Evolutionary conservation across 495 filamentous ascomycete genomes (phyloP).

Genomic region (Delitschia confertaspora): DNA sequence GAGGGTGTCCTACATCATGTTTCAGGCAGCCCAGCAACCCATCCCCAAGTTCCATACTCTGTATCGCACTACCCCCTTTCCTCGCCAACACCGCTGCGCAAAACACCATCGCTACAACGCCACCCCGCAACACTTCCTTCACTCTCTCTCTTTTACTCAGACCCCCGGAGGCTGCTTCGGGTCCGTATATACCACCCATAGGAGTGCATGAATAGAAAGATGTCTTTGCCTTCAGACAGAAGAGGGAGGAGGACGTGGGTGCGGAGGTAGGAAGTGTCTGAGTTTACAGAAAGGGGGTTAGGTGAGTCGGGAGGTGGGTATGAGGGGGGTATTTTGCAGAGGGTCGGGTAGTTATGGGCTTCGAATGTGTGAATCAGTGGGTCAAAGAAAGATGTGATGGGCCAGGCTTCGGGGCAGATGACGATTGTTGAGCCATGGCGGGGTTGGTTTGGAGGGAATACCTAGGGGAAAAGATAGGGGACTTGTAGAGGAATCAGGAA

Average conservation of each 20-base stretch:
- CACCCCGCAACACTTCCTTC: background rate
- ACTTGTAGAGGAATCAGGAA: too few relatives aligned
- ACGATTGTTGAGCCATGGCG: too few relatives aligned
- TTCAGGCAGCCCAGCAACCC: background rate
- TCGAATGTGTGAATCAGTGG: background rate
- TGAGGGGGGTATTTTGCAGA: background rate
- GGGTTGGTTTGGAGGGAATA: too few relatives aligned
- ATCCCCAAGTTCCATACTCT: background rate
- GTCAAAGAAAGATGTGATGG: background rate
- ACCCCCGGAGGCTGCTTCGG: background rate
- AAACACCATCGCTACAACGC: background rate
- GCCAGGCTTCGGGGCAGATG: slow-evolving; percentile 1
- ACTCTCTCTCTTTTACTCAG: background rate
- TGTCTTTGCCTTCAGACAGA: background rate
- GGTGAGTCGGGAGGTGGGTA: background rate
- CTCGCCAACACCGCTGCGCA: background rate
- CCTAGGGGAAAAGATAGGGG: too few relatives aligned
- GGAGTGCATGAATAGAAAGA: slow-evolving; percentile 2
- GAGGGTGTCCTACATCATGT: background rate
- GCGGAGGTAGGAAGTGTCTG: background rate
- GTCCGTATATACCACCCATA: slow-evolving; percentile 3
- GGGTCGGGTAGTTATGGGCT: background rate
- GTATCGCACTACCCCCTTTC: background rate
- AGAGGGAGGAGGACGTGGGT: background rate
- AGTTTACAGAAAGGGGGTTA: background rate